Evolutionary conservation across 352 stramenopile species (phyloP), one percentile per base, ranked within the genome.

Genomic region (Halophytophthora polymorphica): DNA sequence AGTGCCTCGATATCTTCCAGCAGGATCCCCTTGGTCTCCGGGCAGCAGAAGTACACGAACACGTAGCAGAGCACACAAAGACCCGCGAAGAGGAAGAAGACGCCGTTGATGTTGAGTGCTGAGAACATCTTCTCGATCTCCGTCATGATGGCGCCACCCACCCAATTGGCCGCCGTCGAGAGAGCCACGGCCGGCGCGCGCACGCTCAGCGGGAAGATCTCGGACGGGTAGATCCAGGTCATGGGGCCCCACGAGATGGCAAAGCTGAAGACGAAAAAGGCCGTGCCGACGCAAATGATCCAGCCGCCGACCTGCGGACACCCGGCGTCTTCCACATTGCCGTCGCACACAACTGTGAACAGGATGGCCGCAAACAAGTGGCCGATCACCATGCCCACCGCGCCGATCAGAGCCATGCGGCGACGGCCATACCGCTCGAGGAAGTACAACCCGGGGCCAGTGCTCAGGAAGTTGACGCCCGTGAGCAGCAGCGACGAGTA

Each of bases 151-250:
- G 62, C 61, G 33, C 70, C 70, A 17, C 68, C 71, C 17, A 70
- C 29, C 70, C 70, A 80, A 22, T 77, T 83, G 3, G 69, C 50
- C 45, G 66, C 56, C 18, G 63, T 73, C 31, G 63, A 66, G 36
- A 81, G 29, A 15, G 70, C 71, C 22, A 79, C 69, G 38, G 68
- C 73, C 14, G 67, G 70, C 12, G 71, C 71, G 3, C 75, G 73
- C 6, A 83, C 65, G n/a, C 68, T 73, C 15, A 79, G 58, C 2
- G 73, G 69, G 56, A 84, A 85, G 19, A 80, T 67, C 61, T 86
- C 75, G 18, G 67, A 61, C n/a, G 70, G 73, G 55, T 83, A 80
- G 21, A 84, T 67, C 74, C 74, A 86, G 6, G 64, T 35, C 14
- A 80, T 25, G 3, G 74, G 49, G 15, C 48, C 58, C 53, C 59